Percentiles rank a stretch among this genome's conserved stretches.
These are phyloP conservation scores for Gossypium gossypioides DNA, from an alignment of 441 rosid genomes.

Conservation along the genomic window DNA sequence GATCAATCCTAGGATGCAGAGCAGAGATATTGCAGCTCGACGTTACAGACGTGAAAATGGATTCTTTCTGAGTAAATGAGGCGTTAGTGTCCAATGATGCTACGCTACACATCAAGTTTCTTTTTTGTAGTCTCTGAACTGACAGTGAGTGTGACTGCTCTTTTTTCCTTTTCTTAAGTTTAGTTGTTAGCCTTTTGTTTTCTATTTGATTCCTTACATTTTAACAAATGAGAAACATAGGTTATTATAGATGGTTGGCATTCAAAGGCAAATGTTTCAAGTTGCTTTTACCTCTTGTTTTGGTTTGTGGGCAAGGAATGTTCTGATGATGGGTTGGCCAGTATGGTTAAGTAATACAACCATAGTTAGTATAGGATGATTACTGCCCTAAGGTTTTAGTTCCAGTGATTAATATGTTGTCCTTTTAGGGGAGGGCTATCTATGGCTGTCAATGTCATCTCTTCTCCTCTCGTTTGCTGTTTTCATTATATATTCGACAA, in stretches of 20 bases:
- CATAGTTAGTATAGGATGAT: neutral
- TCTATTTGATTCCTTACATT: neutral
- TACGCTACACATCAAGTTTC: neutral
- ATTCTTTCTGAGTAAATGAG: slow-evolving; percentile 29
- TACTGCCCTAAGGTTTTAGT: neutral
- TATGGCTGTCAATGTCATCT: neutral
- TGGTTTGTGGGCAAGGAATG: neutral
- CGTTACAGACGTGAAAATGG: slow-evolving; percentile 90
- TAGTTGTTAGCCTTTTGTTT: neutral
- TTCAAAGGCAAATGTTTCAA: neutral
- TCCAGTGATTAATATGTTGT: neutral
- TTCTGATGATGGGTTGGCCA: neutral
- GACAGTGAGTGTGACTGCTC: too few species aligned
- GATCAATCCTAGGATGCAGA: slow-evolving; percentile 74
- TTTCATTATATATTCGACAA: neutral
- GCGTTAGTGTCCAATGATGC: neutral
- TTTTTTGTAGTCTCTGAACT: too few species aligned
- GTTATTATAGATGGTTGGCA: neutral
- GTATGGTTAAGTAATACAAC: neutral
- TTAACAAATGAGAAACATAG: neutral
- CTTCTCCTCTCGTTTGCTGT: neutral
- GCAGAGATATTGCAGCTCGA: slow-evolving; percentile 89
- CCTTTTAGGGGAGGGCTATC: neutral
- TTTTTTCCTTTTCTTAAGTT: too few species aligned
- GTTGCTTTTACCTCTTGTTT: neutral